Evolutionary conservation across 2,329 filamentous ascomycete species (phyloP).

Genomic region (Cladorrhinum sp.): DNA sequence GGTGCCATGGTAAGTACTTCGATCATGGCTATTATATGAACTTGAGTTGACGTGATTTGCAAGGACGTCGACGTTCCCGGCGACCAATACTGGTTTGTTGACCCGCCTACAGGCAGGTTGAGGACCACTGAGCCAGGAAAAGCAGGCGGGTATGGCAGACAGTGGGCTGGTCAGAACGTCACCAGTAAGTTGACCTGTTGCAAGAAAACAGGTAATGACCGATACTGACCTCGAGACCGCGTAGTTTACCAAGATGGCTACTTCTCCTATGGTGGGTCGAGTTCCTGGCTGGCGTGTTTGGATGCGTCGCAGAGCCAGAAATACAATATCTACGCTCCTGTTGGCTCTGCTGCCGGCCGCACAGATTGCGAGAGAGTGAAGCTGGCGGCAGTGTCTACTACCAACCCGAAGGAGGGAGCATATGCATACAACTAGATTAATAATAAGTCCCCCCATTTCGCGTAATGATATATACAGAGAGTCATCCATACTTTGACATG

Average conservation of each 20-base stretch:
- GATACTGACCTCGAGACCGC: neutral
- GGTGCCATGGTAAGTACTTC: slow-evolving; percentile 1
- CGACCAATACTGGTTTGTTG: slow-evolving; percentile 7
- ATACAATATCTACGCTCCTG: neutral
- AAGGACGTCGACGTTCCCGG: slow-evolving; percentile 5
- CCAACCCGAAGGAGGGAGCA: slow-evolving; percentile 4
- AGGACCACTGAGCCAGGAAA: slow-evolving; percentile 5
- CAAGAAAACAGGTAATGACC: neutral
- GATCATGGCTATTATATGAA: neutral
- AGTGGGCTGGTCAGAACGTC: neutral
- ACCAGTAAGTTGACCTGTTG: neutral
- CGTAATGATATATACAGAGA: too few species aligned
- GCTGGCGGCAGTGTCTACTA: neutral
- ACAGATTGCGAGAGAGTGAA: slow-evolving; percentile 4
- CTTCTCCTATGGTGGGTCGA: neutral
- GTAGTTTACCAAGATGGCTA: slow-evolving; percentile 7
- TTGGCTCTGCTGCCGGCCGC: neutral
- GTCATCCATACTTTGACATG: too few species aligned
- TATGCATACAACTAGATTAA: neutral
- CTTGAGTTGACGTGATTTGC: neutral
- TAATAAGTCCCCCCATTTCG: too few species aligned
- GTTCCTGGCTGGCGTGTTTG: slow-evolving; percentile 1
- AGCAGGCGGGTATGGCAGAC: neutral
- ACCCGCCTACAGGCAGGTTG: neutral
- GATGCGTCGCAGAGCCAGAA: neutral